phyloP scores from a whole-genome alignment of 192 early-diverging fungal species.

The Backusella australiensis region DNA sequence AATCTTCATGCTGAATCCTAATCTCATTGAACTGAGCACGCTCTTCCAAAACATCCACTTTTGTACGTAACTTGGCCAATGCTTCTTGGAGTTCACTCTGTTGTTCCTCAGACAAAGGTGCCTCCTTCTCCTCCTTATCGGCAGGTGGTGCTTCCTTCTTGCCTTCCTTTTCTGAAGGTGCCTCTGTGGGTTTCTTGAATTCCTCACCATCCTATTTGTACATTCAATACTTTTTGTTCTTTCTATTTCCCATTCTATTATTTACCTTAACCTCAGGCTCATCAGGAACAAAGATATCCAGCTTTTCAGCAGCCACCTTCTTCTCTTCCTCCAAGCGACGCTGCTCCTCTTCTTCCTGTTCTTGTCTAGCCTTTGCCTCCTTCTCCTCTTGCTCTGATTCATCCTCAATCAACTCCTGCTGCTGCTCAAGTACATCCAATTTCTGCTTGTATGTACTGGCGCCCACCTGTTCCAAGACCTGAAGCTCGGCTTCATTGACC shows the following conservation, averaged over 20 bases:
- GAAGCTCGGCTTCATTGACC: slow-evolving; percentile 83
- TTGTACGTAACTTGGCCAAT: slow-evolving; percentile 51
- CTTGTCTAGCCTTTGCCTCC: slow-evolving; percentile 55
- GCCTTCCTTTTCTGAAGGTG: slow-evolving; percentile 4
- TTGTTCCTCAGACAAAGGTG: slow-evolving; percentile 53
- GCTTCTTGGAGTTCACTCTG: slow-evolving; percentile 57
- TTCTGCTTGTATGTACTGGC: slow-evolving; percentile 91
- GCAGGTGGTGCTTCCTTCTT: neutral
- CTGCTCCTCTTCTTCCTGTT: slow-evolving; percentile 30
- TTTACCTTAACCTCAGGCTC: slow-evolving; percentile 5
- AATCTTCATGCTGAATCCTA: slow-evolving; percentile 59
- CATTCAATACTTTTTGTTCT: neutral
- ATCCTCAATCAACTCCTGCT: slow-evolving; percentile 95
- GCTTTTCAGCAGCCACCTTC: slow-evolving; percentile 14
- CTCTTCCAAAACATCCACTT: slow-evolving; percentile 58
- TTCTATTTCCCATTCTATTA: neutral
- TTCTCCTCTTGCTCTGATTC: slow-evolving; percentile 89
- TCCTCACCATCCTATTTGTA: neutral
- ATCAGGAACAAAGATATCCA: slow-evolving; percentile 17
- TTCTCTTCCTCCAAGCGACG: slow-evolving; percentile 9
- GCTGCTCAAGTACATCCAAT: slow-evolving; percentile 90
- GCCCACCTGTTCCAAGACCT: slow-evolving; percentile 86
- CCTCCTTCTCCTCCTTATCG: slow-evolving; percentile 11
- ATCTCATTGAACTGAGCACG: slow-evolving; percentile 61
- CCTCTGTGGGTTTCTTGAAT: neutral